Evolutionary conservation across 1,284 basidiomycete genomes (phyloP).

Genomic region (Somion occarium): DNA sequence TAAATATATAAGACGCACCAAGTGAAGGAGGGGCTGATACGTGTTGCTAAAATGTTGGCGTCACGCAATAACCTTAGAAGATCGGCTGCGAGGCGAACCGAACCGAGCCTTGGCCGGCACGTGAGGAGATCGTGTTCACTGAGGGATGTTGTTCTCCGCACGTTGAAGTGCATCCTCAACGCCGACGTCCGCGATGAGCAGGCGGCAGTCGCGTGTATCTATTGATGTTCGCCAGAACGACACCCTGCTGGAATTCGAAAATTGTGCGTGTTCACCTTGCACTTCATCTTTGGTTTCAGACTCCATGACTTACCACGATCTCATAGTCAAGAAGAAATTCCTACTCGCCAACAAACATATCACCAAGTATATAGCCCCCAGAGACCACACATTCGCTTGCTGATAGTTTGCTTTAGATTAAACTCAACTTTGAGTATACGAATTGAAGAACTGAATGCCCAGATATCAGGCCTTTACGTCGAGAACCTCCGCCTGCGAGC

Average conservation of each 20-base stretch:
- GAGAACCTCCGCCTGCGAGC: conserved; percentile 78
- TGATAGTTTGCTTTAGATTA: conserved; percentile 43
- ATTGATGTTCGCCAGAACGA: conserved; percentile 66
- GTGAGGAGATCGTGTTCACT: neutral
- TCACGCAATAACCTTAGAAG: neutral
- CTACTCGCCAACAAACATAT: conserved; percentile 85
- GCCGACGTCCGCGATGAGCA: conserved; percentile 58
- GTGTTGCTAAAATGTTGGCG: too few relatives aligned
- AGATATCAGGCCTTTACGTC: conserved; percentile 72
- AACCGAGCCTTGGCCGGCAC: neutral
- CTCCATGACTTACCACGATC: conserved; percentile 14
- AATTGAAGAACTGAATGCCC: conserved; percentile 77
- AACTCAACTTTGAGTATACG: conserved; percentile 78
- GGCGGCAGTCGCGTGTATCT: conserved; percentile 74
- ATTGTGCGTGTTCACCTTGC: conserved; percentile 47
- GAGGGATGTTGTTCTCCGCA: neutral
- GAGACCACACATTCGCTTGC: neutral
- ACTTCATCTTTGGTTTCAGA: conserved; percentile 7
- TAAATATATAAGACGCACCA: too few relatives aligned
- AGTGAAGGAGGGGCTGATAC: too few relatives aligned
- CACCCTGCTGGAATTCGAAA: conserved; percentile 77
- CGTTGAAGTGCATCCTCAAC: conserved; percentile 10
- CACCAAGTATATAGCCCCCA: conserved; percentile 55
- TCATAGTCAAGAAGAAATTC: conserved; percentile 83
- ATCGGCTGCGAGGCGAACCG: neutral